phyloP scores from a whole-genome alignment of 805 yeast species.

The Ogataea salicorniae region DNA sequence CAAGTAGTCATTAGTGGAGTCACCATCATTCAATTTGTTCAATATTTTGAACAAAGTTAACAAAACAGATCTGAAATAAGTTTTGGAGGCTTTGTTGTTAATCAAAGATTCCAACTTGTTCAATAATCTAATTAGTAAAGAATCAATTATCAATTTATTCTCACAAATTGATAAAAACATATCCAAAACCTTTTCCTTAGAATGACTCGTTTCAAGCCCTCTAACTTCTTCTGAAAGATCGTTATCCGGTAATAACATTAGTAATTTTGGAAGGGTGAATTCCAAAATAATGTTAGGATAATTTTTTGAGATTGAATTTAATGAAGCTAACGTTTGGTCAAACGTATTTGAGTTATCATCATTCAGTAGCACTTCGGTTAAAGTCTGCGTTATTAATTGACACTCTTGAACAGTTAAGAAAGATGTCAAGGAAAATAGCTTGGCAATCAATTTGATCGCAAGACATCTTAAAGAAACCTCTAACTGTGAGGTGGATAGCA shows the following conservation, averaged over 20 bases:
- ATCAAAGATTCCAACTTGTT: conserved; percentile 30
- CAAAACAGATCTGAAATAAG: conserved; percentile 24
- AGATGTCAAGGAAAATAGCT: conserved; percentile 43
- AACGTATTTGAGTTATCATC: conserved; percentile 49
- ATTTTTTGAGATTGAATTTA: conserved; percentile 41
- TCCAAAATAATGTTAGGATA: conserved; percentile 41
- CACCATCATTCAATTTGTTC: conserved; percentile 8
- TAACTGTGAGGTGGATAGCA: conserved; percentile 59
- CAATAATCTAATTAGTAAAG: conserved; percentile 38
- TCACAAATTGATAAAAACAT: conserved; percentile 35
- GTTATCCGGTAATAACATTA: conserved; percentile 45
- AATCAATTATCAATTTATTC: conserved; percentile 39
- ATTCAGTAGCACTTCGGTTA: conserved; percentile 56
- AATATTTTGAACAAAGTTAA: conserved; percentile 17
- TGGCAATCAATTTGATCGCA: conserved; percentile 59
- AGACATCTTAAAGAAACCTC: conserved; percentile 68
- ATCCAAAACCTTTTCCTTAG: conserved; percentile 32
- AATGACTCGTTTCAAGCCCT: conserved; percentile 1
- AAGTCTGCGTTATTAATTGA: conserved; percentile 56
- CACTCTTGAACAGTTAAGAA: conserved; percentile 53
- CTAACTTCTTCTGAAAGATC: conserved; percentile 6
- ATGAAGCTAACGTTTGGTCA: conserved; percentile 48
- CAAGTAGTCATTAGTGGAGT: conserved; percentile 32
- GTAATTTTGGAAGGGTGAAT: conserved; percentile 45
- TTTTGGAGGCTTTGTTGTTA: conserved; percentile 6